Percentiles rank a stretch among this genome's conserved stretches.
Evolutionary conservation across 1,139 yeast genomes (phyloP).

Genomic region (Saccharomyces hybrid): DNA sequence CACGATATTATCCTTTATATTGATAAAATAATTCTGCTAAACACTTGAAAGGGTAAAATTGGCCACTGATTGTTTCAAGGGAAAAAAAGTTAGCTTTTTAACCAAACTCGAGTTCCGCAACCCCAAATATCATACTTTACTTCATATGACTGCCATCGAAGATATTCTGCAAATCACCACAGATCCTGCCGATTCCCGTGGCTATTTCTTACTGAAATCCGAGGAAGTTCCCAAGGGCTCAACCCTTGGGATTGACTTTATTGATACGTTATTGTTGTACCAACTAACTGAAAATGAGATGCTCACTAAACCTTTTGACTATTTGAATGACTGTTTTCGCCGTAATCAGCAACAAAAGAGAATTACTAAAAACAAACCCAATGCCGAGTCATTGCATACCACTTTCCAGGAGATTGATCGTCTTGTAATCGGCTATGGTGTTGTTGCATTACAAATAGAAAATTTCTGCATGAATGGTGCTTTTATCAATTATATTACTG

Average conservation of each 20-base stretch:
- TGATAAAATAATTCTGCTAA: background rate
- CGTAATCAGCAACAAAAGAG: constrained; percentile 26
- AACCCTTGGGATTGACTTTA: constrained; percentile 13
- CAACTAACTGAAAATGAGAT: constrained; percentile 29
- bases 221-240: constrained; percentile 10
- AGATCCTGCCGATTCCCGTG: constrained; percentile 16
- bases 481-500: constrained; percentile 24
- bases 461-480: constrained; percentile 28
- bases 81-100: background rate
- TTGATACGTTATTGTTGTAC: constrained; percentile 26
- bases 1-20: background rate
- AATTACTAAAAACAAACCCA: constrained; percentile 15
- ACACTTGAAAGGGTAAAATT: background rate
- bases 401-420: constrained; percentile 46
- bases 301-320: constrained; percentile 21
- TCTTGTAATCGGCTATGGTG: constrained; percentile 57
- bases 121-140: background rate
- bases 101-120: background rate
- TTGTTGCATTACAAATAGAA: constrained; percentile 55
- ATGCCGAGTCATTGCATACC: constrained; percentile 33
- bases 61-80: background rate
- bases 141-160: constrained; percentile 21
- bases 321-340: constrained; percentile 26
- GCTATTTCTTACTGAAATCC: constrained; percentile 15
- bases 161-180: constrained; percentile 26